These are phyloP conservation scores for Penicillium carneum DNA, from an alignment of 2,329 filamentous ascomycete species.

Conservation along the genomic window DNA sequence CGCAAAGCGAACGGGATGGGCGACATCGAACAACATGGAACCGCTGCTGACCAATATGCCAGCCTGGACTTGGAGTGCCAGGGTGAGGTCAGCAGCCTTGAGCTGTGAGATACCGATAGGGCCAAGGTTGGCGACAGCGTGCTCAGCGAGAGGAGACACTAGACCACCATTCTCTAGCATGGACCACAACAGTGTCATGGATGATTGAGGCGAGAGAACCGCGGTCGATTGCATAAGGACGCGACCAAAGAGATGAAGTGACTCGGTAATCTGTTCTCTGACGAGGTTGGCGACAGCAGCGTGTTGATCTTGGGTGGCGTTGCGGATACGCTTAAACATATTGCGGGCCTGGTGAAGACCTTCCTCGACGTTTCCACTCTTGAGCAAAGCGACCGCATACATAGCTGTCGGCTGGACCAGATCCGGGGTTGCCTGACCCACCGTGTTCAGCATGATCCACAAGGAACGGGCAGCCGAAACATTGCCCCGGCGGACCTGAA, in stretches of 20 bases:
- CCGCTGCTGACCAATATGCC: constrained; percentile 52
- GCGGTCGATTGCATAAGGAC: constrained; percentile 63
- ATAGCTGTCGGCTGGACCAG: constrained; percentile 89
- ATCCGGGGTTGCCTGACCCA: constrained; percentile 65
- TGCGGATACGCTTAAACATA: constrained; percentile 86
- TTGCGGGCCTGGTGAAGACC: constrained; percentile 78
- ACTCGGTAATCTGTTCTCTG: constrained; percentile 85
- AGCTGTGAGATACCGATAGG: constrained; percentile 66
- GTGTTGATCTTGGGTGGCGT: constrained; percentile 54
- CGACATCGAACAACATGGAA: constrained; percentile 59
- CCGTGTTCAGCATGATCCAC: constrained; percentile 74
- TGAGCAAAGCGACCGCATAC: constrained; percentile 87
- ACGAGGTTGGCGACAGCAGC: constrained; percentile 58
- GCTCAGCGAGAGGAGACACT: constrained; percentile 65
- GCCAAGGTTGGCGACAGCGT: constrained; percentile 67
- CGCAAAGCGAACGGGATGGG: constrained; percentile 66
- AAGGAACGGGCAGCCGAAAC: constrained; percentile 77
- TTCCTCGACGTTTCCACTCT: constrained; percentile 82
- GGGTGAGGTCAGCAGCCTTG: constrained; percentile 59
- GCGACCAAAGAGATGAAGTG: constrained; percentile 71
- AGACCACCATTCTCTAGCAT: constrained; percentile 72
- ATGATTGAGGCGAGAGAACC: constrained; percentile 61
- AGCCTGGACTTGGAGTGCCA: constrained; percentile 68
- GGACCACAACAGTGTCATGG: constrained; percentile 66
- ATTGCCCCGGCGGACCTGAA: constrained; percentile 83